Evolutionary conservation across 768 basidiomycete genomes (phyloP), one percentile per base, ranked within the genome.

Genomic region (Tricholomella constricta): DNA sequence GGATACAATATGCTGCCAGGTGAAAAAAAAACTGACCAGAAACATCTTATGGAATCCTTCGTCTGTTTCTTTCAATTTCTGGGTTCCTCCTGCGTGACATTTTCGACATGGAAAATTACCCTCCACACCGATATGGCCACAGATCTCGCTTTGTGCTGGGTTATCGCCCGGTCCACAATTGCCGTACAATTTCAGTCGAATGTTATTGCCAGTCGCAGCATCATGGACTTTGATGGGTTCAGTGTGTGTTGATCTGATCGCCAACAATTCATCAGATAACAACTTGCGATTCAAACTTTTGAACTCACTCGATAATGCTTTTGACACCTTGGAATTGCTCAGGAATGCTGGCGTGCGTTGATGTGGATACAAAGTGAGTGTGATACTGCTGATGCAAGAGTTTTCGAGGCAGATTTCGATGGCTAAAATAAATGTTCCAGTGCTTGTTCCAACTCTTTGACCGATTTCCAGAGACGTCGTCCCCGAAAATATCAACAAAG

Each of bases 401-500:
- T 22, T 60, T 45, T 11, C 64, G 62, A 0, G 73, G 76, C 1
- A 78, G 59, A 47, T 70, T 74, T 14, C 63, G 52, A 38, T 76
- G 69, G 1, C 62, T 68, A 22, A 75, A 59, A 45, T 76, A 77
- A 0, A 72, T 66, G 43, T 76, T 78, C 60, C 63, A 69, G 48
- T 79, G 78, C 45, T 77, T 75, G 56, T 78, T 79, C 68, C 70
- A 79, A 34, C 69, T 70, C 55, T 79, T 79, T 6, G 69, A 72
- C 9, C 64, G 56, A 51, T 78, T 78, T 11, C 75, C 77, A 1
- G 75, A 79, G 0, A 77, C 71, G 58, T 79, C 74, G 48, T 79
- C 76, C 2, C 67, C 63, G 51, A 71, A 75, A 1, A 72, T 42
- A 45, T 70, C 66, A 44, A 72, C 60, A 17, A 66, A 66, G 32